Base-by-base conservation (phyloP, 805 yeast genomes). In the Nakazawaea laoshanensis region DNA sequence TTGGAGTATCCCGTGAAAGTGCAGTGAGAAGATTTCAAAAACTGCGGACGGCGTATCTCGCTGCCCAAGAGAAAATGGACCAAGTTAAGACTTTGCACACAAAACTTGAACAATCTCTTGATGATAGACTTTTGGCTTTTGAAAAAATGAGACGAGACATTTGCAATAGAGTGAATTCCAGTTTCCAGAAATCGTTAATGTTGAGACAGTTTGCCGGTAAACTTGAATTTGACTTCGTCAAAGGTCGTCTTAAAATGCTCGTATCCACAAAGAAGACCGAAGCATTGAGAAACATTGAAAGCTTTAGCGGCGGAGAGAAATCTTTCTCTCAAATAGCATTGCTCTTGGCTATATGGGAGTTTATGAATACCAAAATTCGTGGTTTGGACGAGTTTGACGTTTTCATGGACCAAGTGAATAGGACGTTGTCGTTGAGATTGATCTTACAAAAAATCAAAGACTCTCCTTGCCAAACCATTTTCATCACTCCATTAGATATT, bases 321-420 rank as follows among this genome's bases (percentile, higher is more conserved):
- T 86, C 96, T 1, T 89, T 81, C 53, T 77, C 95, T 0, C 98
- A 94, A 52, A 77, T 89, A 41, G 83, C 96, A 0, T 66, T 92
- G 37, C 57, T 92, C 29, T 62, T 89, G 39, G 80, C 96, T 0
- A 81, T 94, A 19, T 92, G 99, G 99, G 75, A 76, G 42, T 79
- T 85, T 18, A 88, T 92, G 95, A 75, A 80, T 40, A 79, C 94
- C 0, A 73, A 83, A 36, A 70, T 92, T 13, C 72, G 94, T 39
- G 96, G 96, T 1, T 60, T 92, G 39, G 99, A 92, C 56, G 99
- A 92, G 55, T 92, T 83, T 53, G 99, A 92, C 57, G 98, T 92
- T 14, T 92, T 78, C 48, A 92, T 92, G 98, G 99, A 92, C 54
- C 85, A 86, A 30, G 84, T 86, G 12, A 87, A 88, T 50, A 69